phyloP scores from a whole-genome alignment of 176 grass and related monocot genomes.

The Juncus inflexus region DNA sequence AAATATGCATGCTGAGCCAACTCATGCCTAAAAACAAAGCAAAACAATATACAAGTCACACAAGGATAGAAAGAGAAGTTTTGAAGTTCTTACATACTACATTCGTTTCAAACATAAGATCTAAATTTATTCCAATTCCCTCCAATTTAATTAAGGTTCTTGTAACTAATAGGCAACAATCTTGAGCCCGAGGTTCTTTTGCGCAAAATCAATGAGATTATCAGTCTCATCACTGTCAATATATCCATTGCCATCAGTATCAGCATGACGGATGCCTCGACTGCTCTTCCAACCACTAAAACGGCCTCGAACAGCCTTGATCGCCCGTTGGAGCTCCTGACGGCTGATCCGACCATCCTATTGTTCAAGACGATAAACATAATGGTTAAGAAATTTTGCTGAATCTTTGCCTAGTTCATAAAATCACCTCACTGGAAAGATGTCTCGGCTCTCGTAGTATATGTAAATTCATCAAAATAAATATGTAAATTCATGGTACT shows the following conservation, averaged over 20 bases:
- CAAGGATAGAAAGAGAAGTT: background rate
- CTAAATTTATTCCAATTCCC: background rate
- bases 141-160: background rate
- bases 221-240: slow-evolving; percentile 69
- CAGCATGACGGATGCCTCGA: slow-evolving; percentile 58
- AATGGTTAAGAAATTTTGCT: too few relatives aligned
- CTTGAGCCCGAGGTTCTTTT: slow-evolving; percentile 60
- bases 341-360: slow-evolving; percentile 80
- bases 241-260: slow-evolving; percentile 58
- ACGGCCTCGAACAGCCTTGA: slow-evolving; percentile 54
- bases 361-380: too few relatives aligned
- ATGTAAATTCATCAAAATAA: too few relatives aligned
- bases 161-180: slow-evolving; percentile 56
- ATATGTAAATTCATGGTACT: too few relatives aligned
- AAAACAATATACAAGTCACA: background rate
- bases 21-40: background rate
- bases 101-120: background rate
- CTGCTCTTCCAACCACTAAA: slow-evolving; percentile 75
- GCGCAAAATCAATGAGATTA: slow-evolving; percentile 70
- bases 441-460: too few relatives aligned
- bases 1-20: background rate
- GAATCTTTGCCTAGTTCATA: too few relatives aligned
- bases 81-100: background rate
- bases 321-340: slow-evolving; percentile 64
- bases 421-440: too few relatives aligned